Percentiles rank a stretch among this genome's conserved stretches.
phyloP scores from a whole-genome alignment of 1,284 basidiomycete species.

The Boletus albobrunnescens region DNA sequence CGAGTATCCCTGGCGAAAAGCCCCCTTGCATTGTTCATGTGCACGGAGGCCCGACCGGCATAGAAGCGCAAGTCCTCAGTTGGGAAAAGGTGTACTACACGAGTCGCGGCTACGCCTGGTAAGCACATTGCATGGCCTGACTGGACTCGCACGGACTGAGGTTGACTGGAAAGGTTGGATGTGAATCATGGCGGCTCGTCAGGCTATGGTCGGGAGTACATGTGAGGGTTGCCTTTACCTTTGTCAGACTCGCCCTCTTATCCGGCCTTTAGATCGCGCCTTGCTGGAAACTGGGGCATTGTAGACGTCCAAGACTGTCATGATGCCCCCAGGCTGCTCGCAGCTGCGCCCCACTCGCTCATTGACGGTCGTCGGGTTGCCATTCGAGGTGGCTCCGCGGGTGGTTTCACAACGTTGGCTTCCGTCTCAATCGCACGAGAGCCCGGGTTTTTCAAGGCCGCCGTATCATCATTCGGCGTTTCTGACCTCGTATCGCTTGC shows the following conservation, averaged over 20 bases:
- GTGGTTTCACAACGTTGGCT: constrained; percentile 58
- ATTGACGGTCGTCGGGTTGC: constrained; percentile 46
- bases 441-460: constrained; percentile 33
- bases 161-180: constrained; percentile 25
- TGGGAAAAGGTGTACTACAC: constrained; percentile 33
- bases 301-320: constrained; percentile 31
- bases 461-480: constrained; percentile 48
- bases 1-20: constrained; percentile 26
- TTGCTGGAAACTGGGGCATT: constrained; percentile 30
- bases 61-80: constrained; percentile 22
- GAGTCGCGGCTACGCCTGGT: constrained; percentile 36
- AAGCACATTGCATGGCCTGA: not conserved
- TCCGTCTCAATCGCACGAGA: constrained; percentile 40
- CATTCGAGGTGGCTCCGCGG: constrained; percentile 59
- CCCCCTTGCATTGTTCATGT: constrained; percentile 30
- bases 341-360: constrained; percentile 18
- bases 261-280: constrained; percentile 23
- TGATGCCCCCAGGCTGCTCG: constrained; percentile 25
- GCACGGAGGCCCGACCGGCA: constrained; percentile 30
- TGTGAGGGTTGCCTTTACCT: constrained; percentile 14
- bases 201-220: constrained; percentile 32
- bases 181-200: constrained; percentile 33
- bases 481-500: constrained; percentile 49
- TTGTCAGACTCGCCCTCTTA: not conserved
- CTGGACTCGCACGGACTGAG: not conserved